Evolutionary conservation across 306 rosid species (phyloP), one percentile per base, ranked within the genome.

Genomic region (Sechiopsis laciniata): DNA sequence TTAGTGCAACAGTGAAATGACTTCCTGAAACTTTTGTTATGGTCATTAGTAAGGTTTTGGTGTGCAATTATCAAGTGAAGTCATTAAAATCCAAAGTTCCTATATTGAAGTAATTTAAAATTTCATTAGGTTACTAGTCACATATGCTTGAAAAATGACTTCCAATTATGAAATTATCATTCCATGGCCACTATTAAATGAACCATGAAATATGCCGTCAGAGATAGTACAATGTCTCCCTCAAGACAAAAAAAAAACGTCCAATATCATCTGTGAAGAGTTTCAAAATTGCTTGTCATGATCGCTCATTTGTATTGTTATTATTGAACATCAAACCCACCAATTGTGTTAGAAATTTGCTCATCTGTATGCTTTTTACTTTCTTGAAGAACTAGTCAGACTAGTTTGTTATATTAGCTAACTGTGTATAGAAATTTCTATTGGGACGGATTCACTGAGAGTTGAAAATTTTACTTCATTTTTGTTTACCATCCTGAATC

Each of bases 111-210:
- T 6, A 4, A 17, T 35, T 63, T 48, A 35, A 63, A 60, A 17
- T 15, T 63, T 65, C n/a, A 35, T 65, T 40, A 37, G 71, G 71
- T 37, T 65, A n/a, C 53, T 69, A 6, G 68, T 60, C 67, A 62
- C 58, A 69, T 46, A 69, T 50, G 42, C 37, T 21, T 32, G 68
- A 32, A 32, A 15, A 32, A 62, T 61, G 68, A 62, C 8, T 62
- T 14, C 8, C 46, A 7, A 29, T 3, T 63, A 63, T 15, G 50
- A 7, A 40, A n/a, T 32, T 15, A n/a, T 16, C 50, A 63, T 57
- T 57, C 10, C 32, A 57, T 20, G 32, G 20, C 55, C 53, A 48
- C 15, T 55, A 8, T n/a, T 19, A n/a, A 55, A 55, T 5, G 60
- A 19, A 19, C 61, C 53, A 57, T 20, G 32, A 55, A 57, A 57